phyloP scores from a whole-genome alignment of 2,329 filamentous ascomycete species.

The Nemania bipapillata region DNA sequence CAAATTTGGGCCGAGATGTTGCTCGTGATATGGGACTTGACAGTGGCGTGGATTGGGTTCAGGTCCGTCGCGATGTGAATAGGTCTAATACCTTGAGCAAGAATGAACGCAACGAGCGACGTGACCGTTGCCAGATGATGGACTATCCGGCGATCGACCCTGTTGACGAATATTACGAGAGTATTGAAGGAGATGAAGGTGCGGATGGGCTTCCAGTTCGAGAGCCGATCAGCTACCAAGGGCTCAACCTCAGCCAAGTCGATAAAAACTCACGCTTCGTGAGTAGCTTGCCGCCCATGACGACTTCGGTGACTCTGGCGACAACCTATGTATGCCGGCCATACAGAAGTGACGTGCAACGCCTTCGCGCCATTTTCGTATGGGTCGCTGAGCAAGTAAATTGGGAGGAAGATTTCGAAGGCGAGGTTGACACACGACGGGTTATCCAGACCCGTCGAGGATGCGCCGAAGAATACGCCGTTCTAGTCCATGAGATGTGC shows the following conservation, averaged over 20 bases:
- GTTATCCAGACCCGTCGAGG: conserved; percentile 86
- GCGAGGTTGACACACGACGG: conserved; percentile 81
- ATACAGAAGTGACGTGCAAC: conserved; percentile 92
- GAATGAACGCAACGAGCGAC: conserved; percentile 84
- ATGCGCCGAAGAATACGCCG: conserved; percentile 88
- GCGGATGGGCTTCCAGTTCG: conserved; percentile 84
- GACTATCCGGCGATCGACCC: conserved; percentile 89
- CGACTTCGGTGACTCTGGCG: conserved; percentile 82
- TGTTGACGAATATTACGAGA: conserved; percentile 86
- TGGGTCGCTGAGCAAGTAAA: conserved; percentile 95
- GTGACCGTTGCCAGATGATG: conserved; percentile 92
- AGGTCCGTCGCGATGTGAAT: conserved; percentile 94
- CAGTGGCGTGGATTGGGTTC: conserved; percentile 85
- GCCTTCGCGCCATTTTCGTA: conserved; percentile 92
- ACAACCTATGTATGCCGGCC: conserved; percentile 94
- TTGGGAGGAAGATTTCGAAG: conserved; percentile 95
- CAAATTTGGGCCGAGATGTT: conserved; percentile 59
- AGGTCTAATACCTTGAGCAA: conserved; percentile 91
- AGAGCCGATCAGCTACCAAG: conserved; percentile 82
- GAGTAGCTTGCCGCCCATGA: conserved; percentile 81
- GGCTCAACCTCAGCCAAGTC: conserved; percentile 83
- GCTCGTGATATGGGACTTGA: conserved; percentile 77
- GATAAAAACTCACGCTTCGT: conserved; percentile 97
- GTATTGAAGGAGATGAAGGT: conserved; percentile 88
- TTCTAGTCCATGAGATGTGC: conserved; percentile 93